phyloP scores from a whole-genome alignment of 495 filamentous ascomycete genomes.

The Hamigera avellanea region DNA sequence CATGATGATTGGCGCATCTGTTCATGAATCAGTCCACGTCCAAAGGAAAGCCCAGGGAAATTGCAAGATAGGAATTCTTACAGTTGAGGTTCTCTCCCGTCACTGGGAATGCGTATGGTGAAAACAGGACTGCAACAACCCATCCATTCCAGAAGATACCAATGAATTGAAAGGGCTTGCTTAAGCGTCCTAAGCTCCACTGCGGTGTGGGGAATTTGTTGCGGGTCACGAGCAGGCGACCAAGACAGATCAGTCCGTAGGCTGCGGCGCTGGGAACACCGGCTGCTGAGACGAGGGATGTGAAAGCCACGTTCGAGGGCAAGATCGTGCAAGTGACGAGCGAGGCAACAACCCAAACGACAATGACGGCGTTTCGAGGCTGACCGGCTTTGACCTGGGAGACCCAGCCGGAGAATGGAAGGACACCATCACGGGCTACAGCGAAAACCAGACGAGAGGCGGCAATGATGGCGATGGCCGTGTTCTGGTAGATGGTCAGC shows the following conservation, averaged over 20 bases:
- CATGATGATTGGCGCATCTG: conserved; percentile 40
- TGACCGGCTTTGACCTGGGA: conserved; percentile 38
- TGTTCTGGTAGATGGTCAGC: conserved; percentile 27
- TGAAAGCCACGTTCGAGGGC: conserved; percentile 42
- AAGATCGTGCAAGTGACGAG: conserved; percentile 42
- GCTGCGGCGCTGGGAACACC: conserved; percentile 41
- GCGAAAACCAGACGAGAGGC: conserved; percentile 46
- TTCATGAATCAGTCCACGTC: conserved; percentile 1
- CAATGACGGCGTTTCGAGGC: conserved; percentile 42
- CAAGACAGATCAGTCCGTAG: conserved; percentile 43
- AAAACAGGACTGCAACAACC: conserved; percentile 38
- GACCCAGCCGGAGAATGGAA: conserved; percentile 45
- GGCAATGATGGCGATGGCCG: conserved; percentile 41
- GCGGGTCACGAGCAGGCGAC: conserved; percentile 35
- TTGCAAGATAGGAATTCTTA: conserved; percentile 10
- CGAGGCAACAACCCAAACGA: conserved; percentile 39
- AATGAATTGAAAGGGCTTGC: conserved; percentile 38
- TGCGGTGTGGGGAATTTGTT: conserved; percentile 32
- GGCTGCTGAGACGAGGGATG: conserved; percentile 39
- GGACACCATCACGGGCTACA: conserved; percentile 42
- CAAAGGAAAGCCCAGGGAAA: neutral
- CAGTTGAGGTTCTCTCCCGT: conserved; percentile 35
- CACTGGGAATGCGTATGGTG: conserved; percentile 34
- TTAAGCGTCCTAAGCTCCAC: conserved; percentile 32
- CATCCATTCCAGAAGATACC: conserved; percentile 39